A percentile compares a stretch with the other conserved stretches of the same genome.
Conservation (phyloP, 495 filamentous ascomycete genomes). For the Neurospora sp. region DNA sequence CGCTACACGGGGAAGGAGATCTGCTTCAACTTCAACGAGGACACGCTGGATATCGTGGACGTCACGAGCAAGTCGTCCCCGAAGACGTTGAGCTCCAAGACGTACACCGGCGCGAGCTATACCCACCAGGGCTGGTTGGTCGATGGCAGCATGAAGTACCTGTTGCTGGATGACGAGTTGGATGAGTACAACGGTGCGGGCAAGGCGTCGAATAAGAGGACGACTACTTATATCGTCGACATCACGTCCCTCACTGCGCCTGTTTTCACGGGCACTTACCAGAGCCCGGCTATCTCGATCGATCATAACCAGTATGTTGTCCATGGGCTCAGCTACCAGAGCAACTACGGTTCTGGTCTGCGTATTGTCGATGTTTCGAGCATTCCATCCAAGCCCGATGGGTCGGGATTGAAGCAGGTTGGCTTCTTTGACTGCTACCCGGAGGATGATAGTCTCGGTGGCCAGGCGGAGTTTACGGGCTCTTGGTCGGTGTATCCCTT, state of each 20-base stretch:
- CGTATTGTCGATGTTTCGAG: slow-evolving; percentile 40
- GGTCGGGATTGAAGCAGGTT: slow-evolving; percentile 38
- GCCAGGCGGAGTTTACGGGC: slow-evolving; percentile 45
- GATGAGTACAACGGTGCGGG: slow-evolving; percentile 42
- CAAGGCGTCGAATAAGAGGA: slow-evolving; percentile 32
- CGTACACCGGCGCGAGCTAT: slow-evolving; percentile 45
- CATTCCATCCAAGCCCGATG: slow-evolving; percentile 41
- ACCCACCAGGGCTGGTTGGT: slow-evolving; percentile 53
- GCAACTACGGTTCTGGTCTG: slow-evolving; percentile 48
- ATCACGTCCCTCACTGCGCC: slow-evolving; percentile 39
- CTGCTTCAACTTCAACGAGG: slow-evolving; percentile 51
- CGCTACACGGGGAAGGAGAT: slow-evolving; percentile 43
- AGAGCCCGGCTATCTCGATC: slow-evolving; percentile 35
- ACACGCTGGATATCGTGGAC: slow-evolving; percentile 36
- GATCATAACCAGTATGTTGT: slow-evolving; percentile 53
- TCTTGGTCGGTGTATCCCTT: slow-evolving; percentile 47
- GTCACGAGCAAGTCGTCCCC: slow-evolving; percentile 41
- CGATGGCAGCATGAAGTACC: slow-evolving; percentile 42
- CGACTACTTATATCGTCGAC: slow-evolving; percentile 47
- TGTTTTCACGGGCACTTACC: slow-evolving; percentile 44
- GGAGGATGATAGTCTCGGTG: slow-evolving; percentile 45
- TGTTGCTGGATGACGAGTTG: slow-evolving; percentile 51
- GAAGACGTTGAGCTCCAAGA: slow-evolving; percentile 40
- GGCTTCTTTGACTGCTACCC: slow-evolving; percentile 50
- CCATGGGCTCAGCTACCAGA: slow-evolving; percentile 43